These are phyloP conservation scores for Suhomyces chickasaworum DNA, from an alignment of 1,139 yeast genomes.

Conservation along the genomic window DNA sequence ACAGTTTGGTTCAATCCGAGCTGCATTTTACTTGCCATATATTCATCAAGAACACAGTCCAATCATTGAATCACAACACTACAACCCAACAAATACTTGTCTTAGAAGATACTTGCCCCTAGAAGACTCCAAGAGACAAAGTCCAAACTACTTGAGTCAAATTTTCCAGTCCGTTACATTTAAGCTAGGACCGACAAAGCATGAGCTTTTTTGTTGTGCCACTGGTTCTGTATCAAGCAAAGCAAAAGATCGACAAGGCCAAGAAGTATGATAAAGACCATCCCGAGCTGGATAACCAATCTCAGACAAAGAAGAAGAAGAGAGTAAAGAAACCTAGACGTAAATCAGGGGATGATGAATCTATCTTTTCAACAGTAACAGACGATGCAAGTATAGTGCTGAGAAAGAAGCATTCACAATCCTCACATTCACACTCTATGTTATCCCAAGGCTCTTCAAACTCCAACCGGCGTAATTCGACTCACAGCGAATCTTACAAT, in stretches of 20 bases:
- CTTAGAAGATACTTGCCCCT: too few relatives aligned
- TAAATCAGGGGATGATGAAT: constrained; percentile 3
- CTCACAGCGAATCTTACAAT: constrained; percentile 2
- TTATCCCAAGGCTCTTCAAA: constrained; percentile 6
- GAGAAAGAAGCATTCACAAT: constrained; percentile 8
- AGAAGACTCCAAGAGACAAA: background rate
- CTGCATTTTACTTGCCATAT: background rate
- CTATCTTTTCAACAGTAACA: constrained; percentile 5
- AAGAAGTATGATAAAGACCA: constrained; percentile 14
- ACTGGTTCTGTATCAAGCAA: constrained; percentile 22
- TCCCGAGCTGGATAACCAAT: constrained; percentile 1
- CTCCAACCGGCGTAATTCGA: constrained; percentile 1
- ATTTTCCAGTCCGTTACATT: background rate
- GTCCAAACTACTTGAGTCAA: background rate
- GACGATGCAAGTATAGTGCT: constrained; percentile 6
- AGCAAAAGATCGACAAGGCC: constrained; percentile 20
- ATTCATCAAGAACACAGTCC: background rate
- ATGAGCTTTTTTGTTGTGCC: constrained; percentile 24
- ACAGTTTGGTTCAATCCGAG: background rate
- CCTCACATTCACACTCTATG: constrained; percentile 9
- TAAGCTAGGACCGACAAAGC: background rate
- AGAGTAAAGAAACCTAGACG: constrained; percentile 12
- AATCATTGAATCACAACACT: background rate
- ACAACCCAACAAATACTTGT: too few relatives aligned
- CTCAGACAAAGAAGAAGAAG: constrained; percentile 16